phyloP scores from a whole-genome alignment of 192 early-diverging fungal genomes.

The Podila verticillata region DNA sequence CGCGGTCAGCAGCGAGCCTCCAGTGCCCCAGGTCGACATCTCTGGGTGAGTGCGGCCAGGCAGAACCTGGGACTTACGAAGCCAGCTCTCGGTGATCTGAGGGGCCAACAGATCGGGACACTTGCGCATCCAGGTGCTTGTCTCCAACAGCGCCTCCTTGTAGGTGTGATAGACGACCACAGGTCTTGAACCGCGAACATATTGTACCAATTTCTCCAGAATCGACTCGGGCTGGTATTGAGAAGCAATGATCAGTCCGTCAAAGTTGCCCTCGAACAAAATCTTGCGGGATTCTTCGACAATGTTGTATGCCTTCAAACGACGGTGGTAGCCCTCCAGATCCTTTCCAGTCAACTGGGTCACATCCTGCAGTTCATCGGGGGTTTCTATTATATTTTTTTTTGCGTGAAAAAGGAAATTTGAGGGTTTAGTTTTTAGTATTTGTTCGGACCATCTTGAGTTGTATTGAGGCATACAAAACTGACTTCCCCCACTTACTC shows the following conservation, averaged over 20 bases:
- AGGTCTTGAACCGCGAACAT: conserved; percentile 84
- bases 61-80: conserved; percentile 88
- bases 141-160: conserved; percentile 72
- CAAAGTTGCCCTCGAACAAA: conserved; percentile 71
- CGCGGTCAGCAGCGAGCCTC: conserved; percentile 75
- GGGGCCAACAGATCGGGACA: conserved; percentile 80
- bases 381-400: conserved; percentile 41
- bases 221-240: conserved; percentile 80
- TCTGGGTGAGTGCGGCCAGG: conserved; percentile 82
- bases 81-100: conserved; percentile 90
- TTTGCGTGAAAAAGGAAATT: background rate
- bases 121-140: conserved; percentile 73
- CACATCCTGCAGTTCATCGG: conserved; percentile 66
- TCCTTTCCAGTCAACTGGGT: conserved; percentile 61
- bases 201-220: conserved; percentile 74
- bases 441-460: background rate
- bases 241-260: conserved; percentile 83
- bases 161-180: conserved; percentile 83
- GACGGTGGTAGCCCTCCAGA: conserved; percentile 60
- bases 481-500: conserved; percentile 51
- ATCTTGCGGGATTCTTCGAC: conserved; percentile 61
- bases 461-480: background rate
- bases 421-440: background rate
- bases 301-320: conserved; percentile 58
- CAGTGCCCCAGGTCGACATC: conserved; percentile 80